Percentiles rank a stretch among this genome's conserved stretches.
phyloP scores from a whole-genome alignment of 2,329 filamentous ascomycete genomes.

The Diaporthe australafricana region DNA sequence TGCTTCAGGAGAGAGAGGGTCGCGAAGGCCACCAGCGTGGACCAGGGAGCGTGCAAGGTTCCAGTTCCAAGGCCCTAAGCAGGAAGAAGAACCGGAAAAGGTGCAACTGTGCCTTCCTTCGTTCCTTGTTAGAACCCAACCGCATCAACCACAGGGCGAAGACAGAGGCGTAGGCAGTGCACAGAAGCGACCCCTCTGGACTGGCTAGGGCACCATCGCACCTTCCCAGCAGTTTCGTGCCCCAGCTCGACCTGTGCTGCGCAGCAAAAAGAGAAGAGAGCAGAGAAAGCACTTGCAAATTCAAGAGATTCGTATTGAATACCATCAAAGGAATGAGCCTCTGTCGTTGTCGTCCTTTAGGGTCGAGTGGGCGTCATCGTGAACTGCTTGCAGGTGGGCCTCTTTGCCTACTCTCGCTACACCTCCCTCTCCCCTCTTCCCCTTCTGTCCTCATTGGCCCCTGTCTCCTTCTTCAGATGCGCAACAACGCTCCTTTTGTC shows the following conservation, averaged over 20 bases:
- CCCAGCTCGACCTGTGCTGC: too few species aligned
- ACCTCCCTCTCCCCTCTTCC: too few species aligned
- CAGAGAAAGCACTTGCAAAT: too few species aligned
- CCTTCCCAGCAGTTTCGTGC: background rate
- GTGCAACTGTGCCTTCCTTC: background rate
- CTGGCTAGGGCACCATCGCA: background rate
- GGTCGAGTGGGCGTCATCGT: background rate
- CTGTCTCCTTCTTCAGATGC: background rate
- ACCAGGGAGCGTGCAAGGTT: background rate
- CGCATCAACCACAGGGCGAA: background rate
- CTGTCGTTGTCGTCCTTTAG: background rate
- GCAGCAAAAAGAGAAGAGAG: too few species aligned
- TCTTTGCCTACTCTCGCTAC: background rate
- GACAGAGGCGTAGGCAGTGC: background rate
- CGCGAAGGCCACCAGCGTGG: background rate
- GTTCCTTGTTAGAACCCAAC: background rate
- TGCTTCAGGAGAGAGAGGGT: background rate
- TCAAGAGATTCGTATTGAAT: background rate
- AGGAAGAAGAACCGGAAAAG: background rate
- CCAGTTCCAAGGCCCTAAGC: too few species aligned
- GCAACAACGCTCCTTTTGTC: conserved; percentile 44
- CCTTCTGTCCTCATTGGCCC: too few species aligned
- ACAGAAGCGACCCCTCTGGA: background rate
- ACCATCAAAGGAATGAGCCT: background rate
- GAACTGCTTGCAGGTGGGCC: background rate